A percentile compares a stretch with the other conserved stretches of the same genome.
Evolutionary conservation across 2,329 filamentous ascomycete genomes (phyloP).

Genomic region (Fusarium virguliforme): DNA sequence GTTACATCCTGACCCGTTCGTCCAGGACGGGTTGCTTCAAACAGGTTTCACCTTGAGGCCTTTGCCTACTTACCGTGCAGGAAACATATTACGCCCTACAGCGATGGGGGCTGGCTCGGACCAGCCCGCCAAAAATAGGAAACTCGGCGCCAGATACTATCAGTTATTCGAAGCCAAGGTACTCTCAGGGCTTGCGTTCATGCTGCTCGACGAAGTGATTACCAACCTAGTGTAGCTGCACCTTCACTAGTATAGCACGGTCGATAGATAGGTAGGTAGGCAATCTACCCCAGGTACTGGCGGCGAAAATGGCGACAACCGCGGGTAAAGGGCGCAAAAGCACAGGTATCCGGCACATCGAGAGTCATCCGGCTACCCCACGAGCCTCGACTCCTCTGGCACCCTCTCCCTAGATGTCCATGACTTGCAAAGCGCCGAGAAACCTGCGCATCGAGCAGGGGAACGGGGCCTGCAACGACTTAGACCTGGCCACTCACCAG

Average conservation of each 20-base stretch:
- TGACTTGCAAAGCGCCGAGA: not conserved
- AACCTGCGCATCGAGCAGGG: conserved; percentile 11
- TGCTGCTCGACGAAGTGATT: not conserved
- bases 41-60: conserved; percentile 9
- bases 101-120: not conserved
- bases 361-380: not conserved
- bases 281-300: not conserved
- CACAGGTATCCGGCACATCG: conserved; percentile 6
- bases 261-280: not conserved
- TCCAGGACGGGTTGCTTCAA: conserved; percentile 13
- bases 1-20: conserved; percentile 12
- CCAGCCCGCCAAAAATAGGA: conserved; percentile 16
- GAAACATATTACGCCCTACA: conserved; percentile 14
- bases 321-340: conserved; percentile 14
- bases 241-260: not conserved
- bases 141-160: not conserved
- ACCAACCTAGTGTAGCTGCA: not conserved
- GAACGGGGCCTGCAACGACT: not conserved
- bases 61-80: conserved; percentile 4
- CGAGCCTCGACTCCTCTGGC: conserved; percentile 5
- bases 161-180: conserved; percentile 1
- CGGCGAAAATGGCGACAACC: conserved; percentile 11
- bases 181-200: not conserved
- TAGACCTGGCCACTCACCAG: conserved; percentile 2
- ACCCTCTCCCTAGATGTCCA: not conserved